Conservation (phyloP, 2,329 filamentous ascomycete species). For the Graphiopsis chlorocephala region DNA sequence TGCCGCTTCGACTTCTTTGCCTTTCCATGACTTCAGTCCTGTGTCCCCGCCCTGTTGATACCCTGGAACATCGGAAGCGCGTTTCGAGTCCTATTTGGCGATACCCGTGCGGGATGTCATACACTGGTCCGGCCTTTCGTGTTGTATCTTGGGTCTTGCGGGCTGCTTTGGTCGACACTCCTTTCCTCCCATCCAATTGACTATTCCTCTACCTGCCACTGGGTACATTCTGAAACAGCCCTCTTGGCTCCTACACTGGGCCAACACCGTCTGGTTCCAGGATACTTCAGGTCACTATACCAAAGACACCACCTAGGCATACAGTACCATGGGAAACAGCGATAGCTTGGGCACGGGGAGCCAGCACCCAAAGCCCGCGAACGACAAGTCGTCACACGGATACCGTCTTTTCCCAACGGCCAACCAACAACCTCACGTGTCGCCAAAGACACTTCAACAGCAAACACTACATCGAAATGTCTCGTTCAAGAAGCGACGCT, state of each 20-base stretch:
- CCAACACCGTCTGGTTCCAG: not conserved
- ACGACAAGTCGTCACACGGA: conserved; percentile 2
- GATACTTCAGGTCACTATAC: not conserved
- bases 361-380: not conserved
- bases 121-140: conserved; percentile 11
- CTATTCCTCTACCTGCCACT: conserved; percentile 4
- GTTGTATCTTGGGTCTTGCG: conserved; percentile 1
- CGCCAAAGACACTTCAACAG: conserved; percentile 4
- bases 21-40: not conserved
- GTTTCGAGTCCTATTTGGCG: conserved; percentile 11
- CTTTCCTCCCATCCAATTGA: conserved; percentile 1
- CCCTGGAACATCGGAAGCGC: conserved; percentile 8
- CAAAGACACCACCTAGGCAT: not conserved
- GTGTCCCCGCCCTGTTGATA: conserved; percentile 4
- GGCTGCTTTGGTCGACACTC: not conserved
- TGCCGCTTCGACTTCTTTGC: not conserved
- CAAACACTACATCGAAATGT: not conserved
- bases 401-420: conserved; percentile 9
- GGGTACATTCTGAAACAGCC: conserved; percentile 9
- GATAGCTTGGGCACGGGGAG: not conserved
- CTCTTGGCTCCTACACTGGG: conserved; percentile 7
- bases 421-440: conserved; percentile 8
- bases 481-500: conserved; percentile 9
- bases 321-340: not conserved
- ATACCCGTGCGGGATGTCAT: conserved; percentile 11